A percentile compares a stretch with the other conserved stretches of the same genome.
phyloP scores from a whole-genome alignment of 2,329 filamentous ascomycete genomes.

The Ascomycota sp. region DNA sequence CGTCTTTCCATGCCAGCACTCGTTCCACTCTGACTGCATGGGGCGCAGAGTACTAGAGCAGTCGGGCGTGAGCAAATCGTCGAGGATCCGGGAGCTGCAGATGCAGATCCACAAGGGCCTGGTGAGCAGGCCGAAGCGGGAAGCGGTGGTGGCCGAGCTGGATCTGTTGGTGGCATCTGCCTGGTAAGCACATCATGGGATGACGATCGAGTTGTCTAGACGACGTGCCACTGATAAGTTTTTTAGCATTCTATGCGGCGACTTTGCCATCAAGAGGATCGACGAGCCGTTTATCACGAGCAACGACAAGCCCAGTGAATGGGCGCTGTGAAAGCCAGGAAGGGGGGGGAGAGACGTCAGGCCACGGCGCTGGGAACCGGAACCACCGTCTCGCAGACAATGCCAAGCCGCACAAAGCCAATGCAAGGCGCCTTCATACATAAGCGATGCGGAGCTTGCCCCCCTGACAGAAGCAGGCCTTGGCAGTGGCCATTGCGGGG shows the following conservation, averaged over 20 bases:
- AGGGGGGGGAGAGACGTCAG: too few species aligned
- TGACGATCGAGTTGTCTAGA: neutral
- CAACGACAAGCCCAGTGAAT: constrained; percentile 55
- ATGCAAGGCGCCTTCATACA: too few species aligned
- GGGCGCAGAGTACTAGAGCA: constrained; percentile 69
- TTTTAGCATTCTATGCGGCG: constrained; percentile 68
- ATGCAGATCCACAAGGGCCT: constrained; percentile 58
- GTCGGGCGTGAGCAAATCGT: constrained; percentile 50
- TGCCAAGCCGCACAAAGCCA: too few species aligned
- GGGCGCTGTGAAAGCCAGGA: constrained; percentile 33
- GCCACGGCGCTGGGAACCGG: too few species aligned
- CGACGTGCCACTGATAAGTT: neutral
- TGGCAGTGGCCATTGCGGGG: too few species aligned
- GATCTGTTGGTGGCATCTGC: constrained; percentile 78
- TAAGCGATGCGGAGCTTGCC: too few species aligned
- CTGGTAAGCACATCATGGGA: constrained; percentile 37
- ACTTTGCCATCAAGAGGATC: constrained; percentile 81
- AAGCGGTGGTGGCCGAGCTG: constrained; percentile 67
- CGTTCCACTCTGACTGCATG: constrained; percentile 88
- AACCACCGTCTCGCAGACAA: too few species aligned
- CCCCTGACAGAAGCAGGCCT: too few species aligned
- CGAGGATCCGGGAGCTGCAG: constrained; percentile 69
- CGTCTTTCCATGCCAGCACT: constrained; percentile 94
- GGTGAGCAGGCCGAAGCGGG: constrained; percentile 46
- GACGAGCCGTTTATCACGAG: constrained; percentile 73